Evolutionary conservation across 768 basidiomycete genomes (phyloP), one percentile per base, ranked within the genome.

Genomic region (Suillus plorans): DNA sequence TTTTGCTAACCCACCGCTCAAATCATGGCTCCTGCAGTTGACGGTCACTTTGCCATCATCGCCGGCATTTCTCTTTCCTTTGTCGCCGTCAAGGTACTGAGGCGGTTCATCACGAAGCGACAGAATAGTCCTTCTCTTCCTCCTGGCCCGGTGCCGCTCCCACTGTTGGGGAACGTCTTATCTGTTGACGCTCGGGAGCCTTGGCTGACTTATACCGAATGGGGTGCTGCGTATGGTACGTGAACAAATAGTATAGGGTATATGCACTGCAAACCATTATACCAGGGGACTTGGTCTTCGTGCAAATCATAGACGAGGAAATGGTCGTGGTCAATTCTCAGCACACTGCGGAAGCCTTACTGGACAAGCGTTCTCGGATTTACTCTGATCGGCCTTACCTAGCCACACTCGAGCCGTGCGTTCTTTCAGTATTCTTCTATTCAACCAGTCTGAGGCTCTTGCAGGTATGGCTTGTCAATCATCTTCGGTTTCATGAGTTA

Each of bases 151-250:
- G 42, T 44, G 42, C 42, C 42, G 42, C 42, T 44, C 42, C 42
- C 42, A 20, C 8, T 44, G 3, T 4, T 44, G 9, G 42, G 42
- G 42, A 44, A 44, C 42, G 18, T 44, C 18, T 44, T 44, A 9
- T 44, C 42, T 8, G 6, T 44, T 20, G 18, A 44, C 42, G 2
- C 42, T 44, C 18, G 0, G 7, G 42, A 44, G 42, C 42, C 42
- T 44, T 44, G 42, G 42, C 7, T 44, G 18, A 44, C 42, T 20
- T 44, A 44, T 20, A 44, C 42, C 4, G 8, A 44, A 20, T 44
- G 18, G 42, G 42, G 18, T 44, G 42, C 42, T 20, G 16, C 18
- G 42, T 44, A 71, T 49, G 68, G 77, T 76, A 49, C 25, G 49
- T 50, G 49, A 9, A 28, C 49, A 50, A 3, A 28, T 28, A 28